These are phyloP conservation scores for Medicago truncatula DNA, from an alignment of 306 rosid genomes.

Conservation along the genomic window DNA sequence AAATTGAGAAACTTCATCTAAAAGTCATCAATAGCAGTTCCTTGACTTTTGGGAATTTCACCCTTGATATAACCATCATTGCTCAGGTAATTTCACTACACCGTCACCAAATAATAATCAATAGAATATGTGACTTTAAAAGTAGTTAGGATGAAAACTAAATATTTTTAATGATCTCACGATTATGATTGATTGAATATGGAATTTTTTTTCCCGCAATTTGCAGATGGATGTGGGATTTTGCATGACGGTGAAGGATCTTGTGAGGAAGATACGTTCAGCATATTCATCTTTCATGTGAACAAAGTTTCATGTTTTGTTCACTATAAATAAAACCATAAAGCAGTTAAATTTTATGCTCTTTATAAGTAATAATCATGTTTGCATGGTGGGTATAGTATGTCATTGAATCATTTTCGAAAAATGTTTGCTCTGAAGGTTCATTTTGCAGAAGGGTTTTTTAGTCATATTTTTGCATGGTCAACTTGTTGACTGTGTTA, in stretches of 20 bases:
- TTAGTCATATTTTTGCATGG: conserved; percentile 56
- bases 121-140: too few relatives aligned
- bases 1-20: conserved; percentile 74
- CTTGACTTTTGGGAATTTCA: conserved; percentile 76
- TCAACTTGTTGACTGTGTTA: conserved; percentile 57
- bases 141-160: too few relatives aligned
- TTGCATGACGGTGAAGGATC: conserved; percentile 70
- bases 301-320: conserved; percentile 42
- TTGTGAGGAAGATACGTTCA: conserved; percentile 68
- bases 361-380: conserved; percentile 30
- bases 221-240: conserved; percentile 84
- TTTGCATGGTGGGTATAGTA: conserved; percentile 50
- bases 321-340: conserved; percentile 11
- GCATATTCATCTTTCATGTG: conserved; percentile 60
- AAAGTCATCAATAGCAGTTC: conserved; percentile 70
- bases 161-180: too few relatives aligned
- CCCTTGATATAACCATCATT: conserved; percentile 81
- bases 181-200: too few relatives aligned
- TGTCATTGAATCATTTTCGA: conserved; percentile 34
- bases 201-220: conserved; percentile 6
- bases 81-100: conserved; percentile 67
- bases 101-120: neutral
- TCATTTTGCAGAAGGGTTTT: conserved; percentile 63
- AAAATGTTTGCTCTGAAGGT: conserved; percentile 57
- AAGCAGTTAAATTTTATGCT: conserved; percentile 39